phyloP scores from a whole-genome alignment of 2,329 filamentous ascomycete genomes.

The Biscogniauxia sp. region DNA sequence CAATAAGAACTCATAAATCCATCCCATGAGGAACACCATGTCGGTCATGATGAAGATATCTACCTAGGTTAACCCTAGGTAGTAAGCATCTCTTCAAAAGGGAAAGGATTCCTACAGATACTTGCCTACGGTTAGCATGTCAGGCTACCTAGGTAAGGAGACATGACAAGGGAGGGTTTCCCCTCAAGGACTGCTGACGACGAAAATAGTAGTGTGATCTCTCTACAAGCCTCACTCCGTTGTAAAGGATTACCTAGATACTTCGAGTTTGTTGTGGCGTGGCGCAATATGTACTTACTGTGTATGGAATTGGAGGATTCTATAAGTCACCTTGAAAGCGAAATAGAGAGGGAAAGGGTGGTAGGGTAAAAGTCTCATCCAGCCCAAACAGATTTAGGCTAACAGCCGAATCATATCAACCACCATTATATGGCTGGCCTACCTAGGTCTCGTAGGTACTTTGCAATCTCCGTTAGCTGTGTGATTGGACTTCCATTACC shows the following conservation, averaged over 20 bases:
- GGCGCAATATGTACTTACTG: background rate
- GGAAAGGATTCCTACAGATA: too few species aligned
- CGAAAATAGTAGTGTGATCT: background rate
- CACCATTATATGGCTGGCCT: background rate
- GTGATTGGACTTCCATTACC: background rate
- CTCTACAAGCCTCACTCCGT: background rate
- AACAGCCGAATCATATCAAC: background rate
- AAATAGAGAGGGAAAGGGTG: background rate
- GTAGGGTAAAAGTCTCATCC: background rate
- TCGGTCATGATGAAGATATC: background rate
- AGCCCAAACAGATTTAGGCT: background rate
- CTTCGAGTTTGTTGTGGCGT: background rate
- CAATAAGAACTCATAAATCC: background rate
- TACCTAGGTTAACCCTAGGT: too few species aligned
- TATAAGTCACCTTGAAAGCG: background rate
- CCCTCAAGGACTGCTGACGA: background rate
- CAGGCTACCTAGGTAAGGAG: too few species aligned
- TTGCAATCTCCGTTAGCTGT: background rate
- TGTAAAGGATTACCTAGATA: too few species aligned
- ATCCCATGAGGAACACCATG: background rate
- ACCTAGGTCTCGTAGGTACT: background rate
- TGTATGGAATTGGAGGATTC: background rate
- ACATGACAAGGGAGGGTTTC: too few species aligned
- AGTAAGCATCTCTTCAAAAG: too few species aligned
- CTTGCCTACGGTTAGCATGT: too few species aligned